Conservation (phyloP, 2,329 filamentous ascomycete species). For the Teratosphaeria nubilosa region DNA sequence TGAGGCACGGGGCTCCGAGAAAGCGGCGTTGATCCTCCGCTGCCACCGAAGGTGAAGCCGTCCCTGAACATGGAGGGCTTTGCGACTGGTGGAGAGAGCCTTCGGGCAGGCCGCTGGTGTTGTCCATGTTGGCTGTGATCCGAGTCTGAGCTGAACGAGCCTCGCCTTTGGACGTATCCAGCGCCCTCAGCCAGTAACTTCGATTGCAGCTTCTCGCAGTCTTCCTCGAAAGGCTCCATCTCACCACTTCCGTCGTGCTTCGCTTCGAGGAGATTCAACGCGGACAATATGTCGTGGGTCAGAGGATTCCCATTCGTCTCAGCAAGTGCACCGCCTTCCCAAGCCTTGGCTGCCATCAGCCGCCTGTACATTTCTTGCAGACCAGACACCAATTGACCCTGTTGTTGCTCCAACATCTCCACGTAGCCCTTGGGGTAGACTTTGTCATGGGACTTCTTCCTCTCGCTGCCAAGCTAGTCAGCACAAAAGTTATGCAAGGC, state of each 20-base stretch:
- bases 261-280: slow-evolving; percentile 47
- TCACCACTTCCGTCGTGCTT: slow-evolving; percentile 35
- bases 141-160: slow-evolving; percentile 48
- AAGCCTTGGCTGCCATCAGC: slow-evolving; percentile 41
- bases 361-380: slow-evolving; percentile 52
- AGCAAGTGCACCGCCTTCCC: slow-evolving; percentile 45
- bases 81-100: slow-evolving; percentile 26
- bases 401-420: slow-evolving; percentile 58
- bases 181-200: slow-evolving; percentile 44
- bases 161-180: slow-evolving; percentile 40
- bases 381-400: slow-evolving; percentile 50
- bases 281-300: slow-evolving; percentile 53
- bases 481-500: neutral
- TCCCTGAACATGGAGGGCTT: slow-evolving; percentile 23
- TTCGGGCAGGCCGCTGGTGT: slow-evolving; percentile 20
- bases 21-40: slow-evolving; percentile 18
- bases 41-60: slow-evolving; percentile 18
- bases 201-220: slow-evolving; percentile 45
- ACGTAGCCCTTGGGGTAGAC: slow-evolving; percentile 60
- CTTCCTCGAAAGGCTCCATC: slow-evolving; percentile 49
- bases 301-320: slow-evolving; percentile 48
- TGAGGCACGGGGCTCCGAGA: slow-evolving; percentile 15
- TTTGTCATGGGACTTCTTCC: slow-evolving; percentile 57
- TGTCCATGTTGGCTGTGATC: slow-evolving; percentile 39
- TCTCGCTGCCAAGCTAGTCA: slow-evolving; percentile 29